Conservation (phyloP, 1,139 yeast genomes). For the Hemisphaericaspora xylanilytica region DNA sequence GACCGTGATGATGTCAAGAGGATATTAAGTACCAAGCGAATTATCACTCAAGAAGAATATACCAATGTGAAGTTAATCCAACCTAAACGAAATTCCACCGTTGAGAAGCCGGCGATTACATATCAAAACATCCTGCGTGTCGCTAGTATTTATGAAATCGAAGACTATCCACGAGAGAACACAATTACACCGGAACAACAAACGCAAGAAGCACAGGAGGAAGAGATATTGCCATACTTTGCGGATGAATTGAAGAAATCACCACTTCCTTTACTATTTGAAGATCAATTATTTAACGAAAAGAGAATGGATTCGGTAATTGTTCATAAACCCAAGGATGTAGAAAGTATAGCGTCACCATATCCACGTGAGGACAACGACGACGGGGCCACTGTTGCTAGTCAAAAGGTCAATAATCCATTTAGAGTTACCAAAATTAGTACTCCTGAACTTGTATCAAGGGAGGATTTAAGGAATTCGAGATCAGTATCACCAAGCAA, state of each 20-base stretch:
- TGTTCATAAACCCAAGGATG: constrained; percentile 10
- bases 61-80: constrained; percentile 31
- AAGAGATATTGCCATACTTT: constrained; percentile 28
- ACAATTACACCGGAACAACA: constrained; percentile 5
- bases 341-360: constrained; percentile 1
- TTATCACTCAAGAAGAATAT: constrained; percentile 45
- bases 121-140: constrained; percentile 37
- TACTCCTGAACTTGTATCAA: neutral
- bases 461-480: neutral
- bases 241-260: constrained; percentile 36
- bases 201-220: constrained; percentile 2
- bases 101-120: constrained; percentile 26
- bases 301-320: constrained; percentile 12
- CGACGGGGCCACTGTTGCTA: neutral
- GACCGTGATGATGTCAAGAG: constrained; percentile 48
- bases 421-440: constrained; percentile 1
- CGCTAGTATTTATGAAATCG: constrained; percentile 41
- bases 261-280: constrained; percentile 32
- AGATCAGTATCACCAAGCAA: constrained; percentile 7
- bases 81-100: constrained; percentile 30
- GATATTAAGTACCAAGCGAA: constrained; percentile 39
- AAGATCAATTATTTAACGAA: constrained; percentile 41
- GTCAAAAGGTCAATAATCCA: constrained; percentile 1
- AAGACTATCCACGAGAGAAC: constrained; percentile 15
- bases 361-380: neutral